phyloP scores from a whole-genome alignment of 2,329 filamentous ascomycete genomes.

The Fusarium sp. region DNA sequence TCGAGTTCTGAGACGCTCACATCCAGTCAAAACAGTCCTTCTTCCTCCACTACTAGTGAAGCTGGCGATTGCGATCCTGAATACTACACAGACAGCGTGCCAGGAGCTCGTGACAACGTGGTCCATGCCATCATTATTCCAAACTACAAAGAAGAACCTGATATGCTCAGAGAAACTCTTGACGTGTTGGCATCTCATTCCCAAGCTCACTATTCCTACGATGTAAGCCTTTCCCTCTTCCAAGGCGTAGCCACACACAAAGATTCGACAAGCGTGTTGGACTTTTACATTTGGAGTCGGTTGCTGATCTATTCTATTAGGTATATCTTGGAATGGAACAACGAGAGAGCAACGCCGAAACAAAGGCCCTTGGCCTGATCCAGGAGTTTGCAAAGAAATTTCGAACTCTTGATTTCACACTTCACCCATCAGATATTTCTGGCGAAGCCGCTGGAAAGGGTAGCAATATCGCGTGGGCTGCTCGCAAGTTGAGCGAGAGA shows the following conservation, averaged over 20 bases:
- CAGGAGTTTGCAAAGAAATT: slow-evolving; percentile 73
- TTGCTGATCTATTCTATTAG: slow-evolving; percentile 52
- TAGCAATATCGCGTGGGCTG: slow-evolving; percentile 79
- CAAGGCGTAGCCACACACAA: neutral
- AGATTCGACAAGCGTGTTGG: neutral
- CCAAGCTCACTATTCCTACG: slow-evolving; percentile 71
- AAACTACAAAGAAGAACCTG: slow-evolving; percentile 79
- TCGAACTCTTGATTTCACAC: slow-evolving; percentile 72
- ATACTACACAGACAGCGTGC: slow-evolving; percentile 57
- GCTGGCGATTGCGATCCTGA: slow-evolving; percentile 63
- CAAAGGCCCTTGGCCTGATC: slow-evolving; percentile 72
- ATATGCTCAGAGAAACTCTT: slow-evolving; percentile 74
- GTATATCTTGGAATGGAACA: slow-evolving; percentile 80
- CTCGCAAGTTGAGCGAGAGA: slow-evolving; percentile 71
- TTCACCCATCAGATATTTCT: slow-evolving; percentile 73
- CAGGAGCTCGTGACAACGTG: slow-evolving; percentile 56
- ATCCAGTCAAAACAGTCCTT: slow-evolving; percentile 55
- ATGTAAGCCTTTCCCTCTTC: slow-evolving; percentile 65
- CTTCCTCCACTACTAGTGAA: slow-evolving; percentile 62
- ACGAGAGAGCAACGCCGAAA: slow-evolving; percentile 69
- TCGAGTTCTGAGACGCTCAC: slow-evolving; percentile 67
- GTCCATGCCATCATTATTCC: slow-evolving; percentile 77
- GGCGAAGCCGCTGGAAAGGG: slow-evolving; percentile 79
- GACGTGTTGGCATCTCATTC: slow-evolving; percentile 75
- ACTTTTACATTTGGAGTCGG: neutral